Evolutionary conservation across 1,139 yeast genomes (phyloP).

Genomic region (Magnusiomyces sp.): DNA sequence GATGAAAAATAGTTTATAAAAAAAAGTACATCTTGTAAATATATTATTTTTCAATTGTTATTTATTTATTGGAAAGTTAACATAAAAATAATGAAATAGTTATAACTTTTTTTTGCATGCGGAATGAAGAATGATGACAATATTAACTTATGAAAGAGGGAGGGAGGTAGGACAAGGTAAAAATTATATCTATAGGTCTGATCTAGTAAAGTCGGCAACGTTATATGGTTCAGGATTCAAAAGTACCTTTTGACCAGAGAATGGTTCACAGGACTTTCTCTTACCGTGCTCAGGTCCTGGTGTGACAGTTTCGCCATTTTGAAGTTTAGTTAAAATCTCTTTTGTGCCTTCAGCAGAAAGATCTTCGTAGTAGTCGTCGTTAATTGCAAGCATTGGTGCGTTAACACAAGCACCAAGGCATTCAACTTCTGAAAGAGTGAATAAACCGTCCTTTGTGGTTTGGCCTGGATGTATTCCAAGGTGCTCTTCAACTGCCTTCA

Average conservation of each 20-base stretch:
- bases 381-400: constrained; percentile 81
- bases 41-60: neutral
- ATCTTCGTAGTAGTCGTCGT: constrained; percentile 80
- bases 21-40: neutral
- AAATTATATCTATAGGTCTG: constrained; percentile 25
- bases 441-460: constrained; percentile 66
- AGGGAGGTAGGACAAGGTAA: neutral
- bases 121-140: neutral
- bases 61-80: neutral
- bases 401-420: constrained; percentile 91
- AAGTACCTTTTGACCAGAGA: constrained; percentile 60
- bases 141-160: neutral
- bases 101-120: neutral
- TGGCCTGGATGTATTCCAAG: constrained; percentile 68
- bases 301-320: constrained; percentile 51
- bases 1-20: neutral
- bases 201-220: constrained; percentile 49
- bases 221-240: constrained; percentile 56
- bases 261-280: constrained; percentile 71
- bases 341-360: constrained; percentile 61
- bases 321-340: constrained; percentile 53
- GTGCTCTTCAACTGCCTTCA: constrained; percentile 57
- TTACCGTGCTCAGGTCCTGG: constrained; percentile 61
- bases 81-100: neutral
- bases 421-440: constrained; percentile 82